phyloP scores from a whole-genome alignment of 768 basidiomycete genomes.

The Stropharia rugosoannulata region DNA sequence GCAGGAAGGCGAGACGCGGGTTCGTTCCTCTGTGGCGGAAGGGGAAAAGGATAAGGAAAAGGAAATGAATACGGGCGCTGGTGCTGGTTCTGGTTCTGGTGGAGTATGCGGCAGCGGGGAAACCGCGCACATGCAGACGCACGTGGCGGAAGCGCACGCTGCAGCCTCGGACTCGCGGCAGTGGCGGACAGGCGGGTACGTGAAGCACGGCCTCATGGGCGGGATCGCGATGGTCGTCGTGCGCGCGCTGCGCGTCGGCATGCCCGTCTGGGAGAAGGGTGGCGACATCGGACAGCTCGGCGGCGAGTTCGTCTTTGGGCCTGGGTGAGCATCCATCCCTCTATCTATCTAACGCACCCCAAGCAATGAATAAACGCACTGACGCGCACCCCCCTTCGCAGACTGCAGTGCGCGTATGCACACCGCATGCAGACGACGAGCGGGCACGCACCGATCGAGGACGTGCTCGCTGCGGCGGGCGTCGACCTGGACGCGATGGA shows the following conservation, averaged over 20 bases:
- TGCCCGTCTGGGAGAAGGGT: constrained; percentile 82
- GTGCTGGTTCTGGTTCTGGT: too few relatives aligned
- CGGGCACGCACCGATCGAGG: constrained; percentile 71
- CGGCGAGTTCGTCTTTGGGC: constrained; percentile 75
- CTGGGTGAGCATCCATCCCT: constrained; percentile 32
- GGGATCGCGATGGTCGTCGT: constrained; percentile 75
- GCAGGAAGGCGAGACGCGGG: constrained; percentile 2
- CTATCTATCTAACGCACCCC: background rate
- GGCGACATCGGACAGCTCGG: constrained; percentile 81
- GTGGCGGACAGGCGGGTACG: constrained; percentile 41
- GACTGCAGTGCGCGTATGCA: constrained; percentile 67
- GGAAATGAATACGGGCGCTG: background rate
- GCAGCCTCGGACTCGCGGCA: too few relatives aligned
- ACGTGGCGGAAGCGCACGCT: too few relatives aligned
- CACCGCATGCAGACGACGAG: constrained; percentile 83
- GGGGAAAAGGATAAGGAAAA: background rate
- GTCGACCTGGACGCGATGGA: constrained; percentile 2
- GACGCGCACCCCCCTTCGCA: constrained; percentile 21
- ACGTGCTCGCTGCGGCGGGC: constrained; percentile 44
- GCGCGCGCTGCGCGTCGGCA: constrained; percentile 67
- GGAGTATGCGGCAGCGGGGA: too few relatives aligned
- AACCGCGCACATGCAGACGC: too few relatives aligned
- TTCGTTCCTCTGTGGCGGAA: too few relatives aligned
- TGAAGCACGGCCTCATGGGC: constrained; percentile 61
- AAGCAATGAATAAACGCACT: too few relatives aligned